Base-by-base conservation (phyloP, 176 grass and related monocot species). In the Cenchrus americanus region DNA sequence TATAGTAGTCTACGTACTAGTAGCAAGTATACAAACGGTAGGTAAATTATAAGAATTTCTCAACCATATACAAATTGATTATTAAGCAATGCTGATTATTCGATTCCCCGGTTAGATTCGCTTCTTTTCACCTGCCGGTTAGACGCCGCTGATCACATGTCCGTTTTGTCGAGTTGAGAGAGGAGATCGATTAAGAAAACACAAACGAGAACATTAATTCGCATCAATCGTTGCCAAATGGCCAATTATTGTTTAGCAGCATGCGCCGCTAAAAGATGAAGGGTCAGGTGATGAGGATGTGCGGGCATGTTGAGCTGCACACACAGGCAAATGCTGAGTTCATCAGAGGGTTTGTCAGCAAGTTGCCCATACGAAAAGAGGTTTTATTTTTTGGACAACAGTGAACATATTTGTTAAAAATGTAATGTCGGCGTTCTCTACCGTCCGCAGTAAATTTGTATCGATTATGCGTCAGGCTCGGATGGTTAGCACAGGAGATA, bases 241-340 rank as follows among this genome's bases (percentile, higher is more conserved):
- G 34, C 32, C 68, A 21, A 69, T 71, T 82, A 69, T 71, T 82
- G 12, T 87, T 76, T 52, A 52, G 61, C 7, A 57, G 2, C 62
- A 69, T 21, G 71, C 12, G 2, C 1, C 14, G 58, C 58, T 54
- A 71, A 19, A 51, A 27, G 46, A 86, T 19, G 51, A 14, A 69
- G 79, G 32, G 52, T 52, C 41, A 30, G 71, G 18, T 82, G 42
- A 52, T 82, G 42, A 52, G 62, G 62, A 76, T 53, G 40, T 46
- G 78, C 62, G 5, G 41, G 27, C 57, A 23, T 62, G 68, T 19
- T 30, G 76, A 42, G 65, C 14, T 49, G 19, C 51, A 71, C 61
- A 54, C 8, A 51, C 19, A 37, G 52, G 49, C 18, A 44, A 43
- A 44, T 9, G 43, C 6, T 44, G 43, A 44, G 5, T 9, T 44